Conservation (phyloP, 1,284 basidiomycete species). For the Cutaneotrichosporon cutaneum region DNA sequence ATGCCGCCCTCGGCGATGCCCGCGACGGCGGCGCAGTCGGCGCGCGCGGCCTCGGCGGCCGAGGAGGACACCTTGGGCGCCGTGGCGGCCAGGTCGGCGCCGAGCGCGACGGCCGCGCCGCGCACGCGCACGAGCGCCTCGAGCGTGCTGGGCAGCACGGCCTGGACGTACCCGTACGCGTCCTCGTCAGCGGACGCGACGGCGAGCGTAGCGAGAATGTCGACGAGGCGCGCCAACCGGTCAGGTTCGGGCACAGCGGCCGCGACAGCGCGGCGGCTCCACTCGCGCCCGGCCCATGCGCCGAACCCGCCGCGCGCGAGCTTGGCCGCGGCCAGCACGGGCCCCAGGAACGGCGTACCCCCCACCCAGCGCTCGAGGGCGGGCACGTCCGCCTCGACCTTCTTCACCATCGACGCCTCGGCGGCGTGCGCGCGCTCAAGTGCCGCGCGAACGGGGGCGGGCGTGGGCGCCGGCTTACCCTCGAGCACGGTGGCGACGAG, state of each 20-base stretch:
- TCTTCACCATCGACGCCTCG: constrained; percentile 17
- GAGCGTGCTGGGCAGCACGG: constrained; percentile 42
- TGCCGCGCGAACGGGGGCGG: constrained; percentile 17
- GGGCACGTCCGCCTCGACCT: constrained; percentile 17
- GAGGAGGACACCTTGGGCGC: constrained; percentile 19
- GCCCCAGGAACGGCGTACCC: constrained; percentile 17
- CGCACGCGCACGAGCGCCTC: constrained; percentile 45
- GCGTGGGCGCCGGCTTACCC: constrained; percentile 33
- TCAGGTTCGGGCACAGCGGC: constrained; percentile 33
- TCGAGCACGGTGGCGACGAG: constrained; percentile 34
- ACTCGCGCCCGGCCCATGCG: constrained; percentile 36
- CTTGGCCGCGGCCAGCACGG: constrained; percentile 9
- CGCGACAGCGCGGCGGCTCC: constrained; percentile 32
- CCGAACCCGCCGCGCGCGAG: constrained; percentile 17
- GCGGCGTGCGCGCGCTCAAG: constrained; percentile 18
- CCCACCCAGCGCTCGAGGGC: constrained; percentile 20
- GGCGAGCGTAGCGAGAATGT: constrained; percentile 36
- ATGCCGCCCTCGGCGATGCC: constrained; percentile 33
- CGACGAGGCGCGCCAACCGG: constrained; percentile 34
- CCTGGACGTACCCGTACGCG: constrained; percentile 46
- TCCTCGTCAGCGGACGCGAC: constrained; percentile 47
- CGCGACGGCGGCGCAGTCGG: constrained; percentile 7
- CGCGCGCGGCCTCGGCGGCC: constrained; percentile 17
- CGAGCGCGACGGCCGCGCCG: constrained; percentile 26
- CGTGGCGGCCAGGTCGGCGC: constrained; percentile 27